These are phyloP conservation scores for Ustilago cynodontis DNA, from an alignment of 1,284 basidiomycete species.

Conservation along the genomic window DNA sequence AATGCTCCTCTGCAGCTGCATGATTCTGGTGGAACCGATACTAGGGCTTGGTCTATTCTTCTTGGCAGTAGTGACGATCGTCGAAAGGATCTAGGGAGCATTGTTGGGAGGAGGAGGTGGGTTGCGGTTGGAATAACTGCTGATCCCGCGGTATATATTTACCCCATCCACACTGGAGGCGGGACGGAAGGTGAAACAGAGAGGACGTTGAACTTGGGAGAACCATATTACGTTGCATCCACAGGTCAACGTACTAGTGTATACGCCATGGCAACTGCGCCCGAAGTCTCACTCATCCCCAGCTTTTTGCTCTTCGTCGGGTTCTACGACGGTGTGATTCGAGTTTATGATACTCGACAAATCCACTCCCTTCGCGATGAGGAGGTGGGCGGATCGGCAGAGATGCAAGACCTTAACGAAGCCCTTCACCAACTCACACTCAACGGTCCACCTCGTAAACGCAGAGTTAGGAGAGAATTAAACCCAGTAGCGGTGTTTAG, in stretches of 20 bases:
- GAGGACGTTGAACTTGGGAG: background rate
- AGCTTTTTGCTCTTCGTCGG: slow-evolving; percentile 48
- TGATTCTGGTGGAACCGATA: slow-evolving; percentile 4
- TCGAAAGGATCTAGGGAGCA: background rate
- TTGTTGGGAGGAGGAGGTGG: slow-evolving; percentile 10
- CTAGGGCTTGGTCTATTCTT: slow-evolving; percentile 40
- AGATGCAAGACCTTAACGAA: slow-evolving; percentile 2
- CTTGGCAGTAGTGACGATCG: slow-evolving; percentile 11
- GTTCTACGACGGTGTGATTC: slow-evolving; percentile 45
- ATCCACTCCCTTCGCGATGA: background rate
- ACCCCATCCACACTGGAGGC: slow-evolving; percentile 1
- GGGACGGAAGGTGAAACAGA: background rate
- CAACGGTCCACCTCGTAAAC: background rate
- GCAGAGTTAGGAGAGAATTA: slow-evolving; percentile 3
- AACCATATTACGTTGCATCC: slow-evolving; percentile 23
- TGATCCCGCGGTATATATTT: slow-evolving; percentile 35
- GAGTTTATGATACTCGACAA: slow-evolving; percentile 49
- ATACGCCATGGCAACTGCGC: slow-evolving; percentile 36
- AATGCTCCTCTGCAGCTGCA: slow-evolving; percentile 17
- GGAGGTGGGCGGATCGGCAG: background rate
- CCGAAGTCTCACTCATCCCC: slow-evolving; percentile 14
- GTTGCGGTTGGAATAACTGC: slow-evolving; percentile 35
- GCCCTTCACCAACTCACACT: background rate
- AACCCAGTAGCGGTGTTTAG: slow-evolving; percentile 29
- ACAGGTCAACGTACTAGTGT: slow-evolving; percentile 23